These are phyloP conservation scores for Fusarium brevicatenulatum DNA, from an alignment of 2,329 filamentous ascomycete genomes.

Conservation along the genomic window DNA sequence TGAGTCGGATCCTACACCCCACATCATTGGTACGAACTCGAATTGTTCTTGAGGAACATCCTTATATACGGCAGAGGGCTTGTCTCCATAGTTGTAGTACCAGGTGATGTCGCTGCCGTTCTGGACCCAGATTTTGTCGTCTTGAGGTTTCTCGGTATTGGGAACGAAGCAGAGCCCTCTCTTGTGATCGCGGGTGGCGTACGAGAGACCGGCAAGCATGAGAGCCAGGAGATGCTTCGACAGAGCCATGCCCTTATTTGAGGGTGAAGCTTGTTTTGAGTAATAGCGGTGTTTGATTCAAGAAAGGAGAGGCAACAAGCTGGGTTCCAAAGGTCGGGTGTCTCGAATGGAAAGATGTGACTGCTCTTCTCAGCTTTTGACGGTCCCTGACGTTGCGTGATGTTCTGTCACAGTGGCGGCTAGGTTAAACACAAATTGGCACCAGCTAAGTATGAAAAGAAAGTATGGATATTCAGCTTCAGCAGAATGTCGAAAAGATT, in stretches of 20 bases:
- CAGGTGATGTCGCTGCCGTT: constrained; percentile 72
- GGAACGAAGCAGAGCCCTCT: constrained; percentile 78
- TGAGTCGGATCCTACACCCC: constrained; percentile 65
- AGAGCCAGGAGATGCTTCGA: constrained; percentile 28
- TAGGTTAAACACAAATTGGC: neutral
- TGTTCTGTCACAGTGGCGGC: neutral
- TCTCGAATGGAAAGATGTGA: neutral
- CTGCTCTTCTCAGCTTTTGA: neutral
- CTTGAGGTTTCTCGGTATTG: constrained; percentile 62
- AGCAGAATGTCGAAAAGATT: neutral
- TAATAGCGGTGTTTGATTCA: neutral
- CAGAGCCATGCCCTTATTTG: constrained; percentile 15
- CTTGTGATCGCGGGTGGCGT: constrained; percentile 59
- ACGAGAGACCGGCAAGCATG: constrained; percentile 38
- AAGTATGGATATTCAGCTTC: neutral
- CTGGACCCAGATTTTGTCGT: constrained; percentile 73
- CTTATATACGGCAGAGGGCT: constrained; percentile 64
- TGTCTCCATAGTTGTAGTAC: constrained; percentile 83
- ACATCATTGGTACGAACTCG: constrained; percentile 85
- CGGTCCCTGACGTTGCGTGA: neutral
- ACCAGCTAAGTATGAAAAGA: neutral
- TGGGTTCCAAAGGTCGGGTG: neutral
- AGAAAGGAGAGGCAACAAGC: neutral
- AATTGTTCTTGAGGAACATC: constrained; percentile 64
- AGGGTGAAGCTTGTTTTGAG: neutral